Evolutionary conservation across 2,329 filamentous ascomycete genomes (phyloP), one percentile per base, ranked within the genome.

Genomic region (Apiospora rasikravindrae): DNA sequence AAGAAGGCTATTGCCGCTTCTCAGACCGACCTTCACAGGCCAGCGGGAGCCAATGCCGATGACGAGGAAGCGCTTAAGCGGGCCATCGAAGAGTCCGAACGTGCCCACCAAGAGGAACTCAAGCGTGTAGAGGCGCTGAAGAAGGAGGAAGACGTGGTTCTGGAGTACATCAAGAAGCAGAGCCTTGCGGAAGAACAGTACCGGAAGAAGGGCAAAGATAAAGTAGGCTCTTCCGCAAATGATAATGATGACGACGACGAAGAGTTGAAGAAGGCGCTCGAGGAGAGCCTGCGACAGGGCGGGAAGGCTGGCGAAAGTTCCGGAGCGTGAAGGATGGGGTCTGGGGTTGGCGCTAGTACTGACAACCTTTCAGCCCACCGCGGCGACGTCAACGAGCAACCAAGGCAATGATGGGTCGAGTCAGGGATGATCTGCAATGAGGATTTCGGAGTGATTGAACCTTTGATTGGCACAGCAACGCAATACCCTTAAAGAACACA

Each of bases 161-260:
- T 95, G 79, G 92, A 94, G 77, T 94, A 94, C 80, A 87, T 94
- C 53, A 93, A 92, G 85, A 92, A 91, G 83, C 92, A 95, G 83
- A 94, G 92, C 80, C 79, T 94, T 57, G 86, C 88, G 0, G 93
- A 96, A 81, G 91, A 91, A 75, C 86, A 91, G 78, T 86, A 80
- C 68, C 81, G 84, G 14, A 75, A 79, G 69, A 83, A 83, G 76
- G 82, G 78, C 5, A 84, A 82, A 74, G 82, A 78, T 1, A 80
- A 77, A 24, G 79, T 70, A 57, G 71, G n/a, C 75, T 75, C 73
- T 77, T 76, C 22, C 78, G 76, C 53, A 71, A 71, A 40, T 75
- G 74, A 19, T 75, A 74, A 19, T 29, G 22, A 29, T 0, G 78
- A 78, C 0, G 75, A 77, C 1, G 76, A 78, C 19, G 77, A 80